Percentiles rank a stretch among this genome's conserved stretches.
phyloP scores from a whole-genome alignment of 1,139 yeast genomes.

The Taphrina deformans region DNA sequence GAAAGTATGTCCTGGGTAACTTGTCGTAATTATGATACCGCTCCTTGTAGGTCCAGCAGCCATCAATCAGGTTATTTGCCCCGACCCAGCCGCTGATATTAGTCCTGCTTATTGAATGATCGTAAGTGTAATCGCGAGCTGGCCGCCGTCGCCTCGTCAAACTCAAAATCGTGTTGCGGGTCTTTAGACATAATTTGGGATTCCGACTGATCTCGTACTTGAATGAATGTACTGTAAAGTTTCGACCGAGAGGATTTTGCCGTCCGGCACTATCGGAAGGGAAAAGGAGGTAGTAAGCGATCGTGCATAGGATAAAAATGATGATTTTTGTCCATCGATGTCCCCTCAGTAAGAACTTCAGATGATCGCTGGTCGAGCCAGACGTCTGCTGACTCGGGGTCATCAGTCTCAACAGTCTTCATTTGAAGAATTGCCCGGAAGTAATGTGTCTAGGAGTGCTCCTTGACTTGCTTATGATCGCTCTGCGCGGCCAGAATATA shows the following conservation, averaged over 20 bases:
- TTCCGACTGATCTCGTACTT: background rate
- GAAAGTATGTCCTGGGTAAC: background rate
- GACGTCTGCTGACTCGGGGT: background rate
- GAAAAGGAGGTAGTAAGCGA: background rate
- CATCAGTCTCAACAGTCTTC: background rate
- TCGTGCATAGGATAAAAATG: background rate
- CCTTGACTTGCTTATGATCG: background rate
- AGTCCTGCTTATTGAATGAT: background rate
- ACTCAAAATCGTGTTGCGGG: background rate
- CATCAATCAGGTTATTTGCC: constrained; percentile 1
- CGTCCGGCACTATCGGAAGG: background rate
- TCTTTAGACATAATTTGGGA: background rate
- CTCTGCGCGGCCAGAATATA: too few species aligned
- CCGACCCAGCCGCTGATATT: constrained; percentile 15
- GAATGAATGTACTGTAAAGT: background rate
- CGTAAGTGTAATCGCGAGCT: background rate
- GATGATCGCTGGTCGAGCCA: background rate
- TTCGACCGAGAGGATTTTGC: background rate
- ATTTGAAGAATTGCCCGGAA: background rate
- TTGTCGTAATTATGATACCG: background rate
- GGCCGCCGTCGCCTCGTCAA: background rate
- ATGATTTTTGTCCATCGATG: background rate
- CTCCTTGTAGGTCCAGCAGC: constrained; percentile 11
- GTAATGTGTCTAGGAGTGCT: background rate
- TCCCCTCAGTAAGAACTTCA: background rate